Base-by-base conservation (phyloP, 371 early-diverging fungal species). In the Mucor circinelloides region DNA sequence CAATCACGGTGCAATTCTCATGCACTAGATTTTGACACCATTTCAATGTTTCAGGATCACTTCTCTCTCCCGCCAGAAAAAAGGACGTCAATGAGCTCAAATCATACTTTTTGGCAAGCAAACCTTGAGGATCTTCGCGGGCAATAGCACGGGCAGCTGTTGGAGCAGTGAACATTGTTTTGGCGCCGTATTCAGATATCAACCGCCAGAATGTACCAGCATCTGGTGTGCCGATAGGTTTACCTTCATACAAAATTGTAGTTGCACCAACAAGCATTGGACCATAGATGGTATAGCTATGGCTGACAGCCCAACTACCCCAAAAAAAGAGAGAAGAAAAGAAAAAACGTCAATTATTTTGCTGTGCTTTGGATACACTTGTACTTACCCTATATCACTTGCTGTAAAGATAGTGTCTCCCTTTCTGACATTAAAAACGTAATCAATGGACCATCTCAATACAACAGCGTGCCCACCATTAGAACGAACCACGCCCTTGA, bases 41-140 rank as follows among this genome's bases (percentile, higher is more conserved):
- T 6, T 71, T 71, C 27, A 92, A 84, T 1, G 95, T 94, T 40
- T 90, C 92, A 1, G 93, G 90, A 72, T 94, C 93, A 50, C 94
- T 93, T 17, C 97, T 89, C 71, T 97, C 97, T 19, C 98, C 97
- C 0, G 95, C 97, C 48, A 95, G 80, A 54, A 91, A 97, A 40
- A 97, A 75, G 28, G 90, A 87, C 31, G 86, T 72, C 54, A 98
- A 75, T 6, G 60, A 56, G 0, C 70, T 72, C 50, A 93, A 67
- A 63, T 92, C 84, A 72, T 91, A 89, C 58, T 85, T 77, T 25
- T 78, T 79, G 25, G 90, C 79, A 2, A 82, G 38, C 23, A 72
- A 57, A 8, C 89, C 90, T 1, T 89, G 74, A 0, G 92, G 90
- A 73, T 95, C 95, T 46, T 91, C 94, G 31, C 93, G 84, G 31